Conservation (phyloP, 129 eudicot genomes). For the Chrysanthemum makinoi region DNA sequence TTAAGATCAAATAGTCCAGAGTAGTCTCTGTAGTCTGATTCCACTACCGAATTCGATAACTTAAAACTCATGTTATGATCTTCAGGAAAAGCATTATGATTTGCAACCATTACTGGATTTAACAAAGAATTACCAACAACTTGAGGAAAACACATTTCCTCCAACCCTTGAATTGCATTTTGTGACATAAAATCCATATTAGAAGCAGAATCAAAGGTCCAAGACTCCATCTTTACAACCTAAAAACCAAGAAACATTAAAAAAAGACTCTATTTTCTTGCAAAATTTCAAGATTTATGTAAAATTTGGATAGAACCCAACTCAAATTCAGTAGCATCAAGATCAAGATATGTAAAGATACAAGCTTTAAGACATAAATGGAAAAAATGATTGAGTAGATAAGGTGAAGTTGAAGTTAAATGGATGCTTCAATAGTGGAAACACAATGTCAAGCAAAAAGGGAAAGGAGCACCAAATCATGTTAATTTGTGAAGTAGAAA, state of each 20-base stretch:
- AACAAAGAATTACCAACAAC: conserved; percentile 27
- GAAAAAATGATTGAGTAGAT: conserved; percentile 27
- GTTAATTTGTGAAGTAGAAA: conserved; percentile 17
- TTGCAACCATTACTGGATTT: conserved; percentile 23
- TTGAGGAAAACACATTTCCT: conserved; percentile 36
- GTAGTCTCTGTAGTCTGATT: conserved; percentile 36
- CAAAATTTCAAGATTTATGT: conserved; percentile 4
- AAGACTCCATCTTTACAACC: conserved; percentile 46
- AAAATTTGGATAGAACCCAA: conserved; percentile 22
- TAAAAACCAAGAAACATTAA: conserved; percentile 12
- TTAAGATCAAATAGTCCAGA: conserved; percentile 44
- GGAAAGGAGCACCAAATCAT: conserved; percentile 22
- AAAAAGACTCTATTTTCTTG: neutral
- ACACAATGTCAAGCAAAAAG: conserved; percentile 29
- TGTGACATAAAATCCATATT: conserved; percentile 18
- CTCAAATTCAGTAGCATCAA: conserved; percentile 5
- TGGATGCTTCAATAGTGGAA: conserved; percentile 41
- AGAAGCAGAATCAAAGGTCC: conserved; percentile 44
- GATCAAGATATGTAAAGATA: conserved; percentile 8
- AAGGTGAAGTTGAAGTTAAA: conserved; percentile 18
- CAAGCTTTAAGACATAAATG: conserved; percentile 1
- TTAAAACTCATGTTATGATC: conserved; percentile 46
- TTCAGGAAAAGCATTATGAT: conserved; percentile 33
- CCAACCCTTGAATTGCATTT: conserved; percentile 32
- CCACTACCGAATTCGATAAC: conserved; percentile 38